Percentiles rank a stretch among this genome's conserved stretches.
Evolutionary conservation across 805 yeast species (phyloP).

Genomic region (Yarrowia hollandica): DNA sequence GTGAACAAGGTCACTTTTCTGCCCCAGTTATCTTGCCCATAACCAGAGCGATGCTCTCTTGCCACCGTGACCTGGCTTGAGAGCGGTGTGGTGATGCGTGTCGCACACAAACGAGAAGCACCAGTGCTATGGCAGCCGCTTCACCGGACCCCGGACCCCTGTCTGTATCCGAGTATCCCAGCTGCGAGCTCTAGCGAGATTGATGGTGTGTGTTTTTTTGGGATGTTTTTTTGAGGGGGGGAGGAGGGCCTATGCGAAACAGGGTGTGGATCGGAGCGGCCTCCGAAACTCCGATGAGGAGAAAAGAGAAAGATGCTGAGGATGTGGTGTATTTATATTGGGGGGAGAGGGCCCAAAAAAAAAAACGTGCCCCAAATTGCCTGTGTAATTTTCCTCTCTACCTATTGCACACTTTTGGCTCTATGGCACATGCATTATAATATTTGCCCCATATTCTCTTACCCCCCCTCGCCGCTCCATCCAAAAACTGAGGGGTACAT

Average conservation of each 20-base stretch:
- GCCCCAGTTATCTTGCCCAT: constrained; percentile 11
- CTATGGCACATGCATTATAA: constrained; percentile 6
- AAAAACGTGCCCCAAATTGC: not conserved
- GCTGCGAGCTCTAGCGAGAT: not conserved
- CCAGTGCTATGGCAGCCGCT: not conserved
- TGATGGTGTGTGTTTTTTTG: not conserved
- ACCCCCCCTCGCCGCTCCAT: no score
- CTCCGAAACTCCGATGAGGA: constrained; percentile 23
- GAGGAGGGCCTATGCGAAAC: constrained; percentile 13
- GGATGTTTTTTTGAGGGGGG: not conserved
- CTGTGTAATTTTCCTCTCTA: not conserved
- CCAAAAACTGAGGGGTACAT: no score
- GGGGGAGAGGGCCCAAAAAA: no score
- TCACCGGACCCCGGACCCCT: constrained; percentile 19
- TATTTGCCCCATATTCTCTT: not conserved
- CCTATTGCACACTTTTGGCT: not conserved
- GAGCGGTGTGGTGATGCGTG: not conserved
- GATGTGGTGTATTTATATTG: not conserved
- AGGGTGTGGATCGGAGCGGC: constrained; percentile 22
- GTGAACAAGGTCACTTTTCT: not conserved
- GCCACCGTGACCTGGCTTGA: constrained; percentile 22
- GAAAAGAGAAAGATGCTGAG: not conserved
- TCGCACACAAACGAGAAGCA: not conserved
- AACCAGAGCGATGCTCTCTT: not conserved
- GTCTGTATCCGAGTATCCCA: not conserved